A percentile compares a stretch with the other conserved stretches of the same genome.
Conservation (phyloP, 169 alveolate species). For the Plasmodium inui region DNA sequence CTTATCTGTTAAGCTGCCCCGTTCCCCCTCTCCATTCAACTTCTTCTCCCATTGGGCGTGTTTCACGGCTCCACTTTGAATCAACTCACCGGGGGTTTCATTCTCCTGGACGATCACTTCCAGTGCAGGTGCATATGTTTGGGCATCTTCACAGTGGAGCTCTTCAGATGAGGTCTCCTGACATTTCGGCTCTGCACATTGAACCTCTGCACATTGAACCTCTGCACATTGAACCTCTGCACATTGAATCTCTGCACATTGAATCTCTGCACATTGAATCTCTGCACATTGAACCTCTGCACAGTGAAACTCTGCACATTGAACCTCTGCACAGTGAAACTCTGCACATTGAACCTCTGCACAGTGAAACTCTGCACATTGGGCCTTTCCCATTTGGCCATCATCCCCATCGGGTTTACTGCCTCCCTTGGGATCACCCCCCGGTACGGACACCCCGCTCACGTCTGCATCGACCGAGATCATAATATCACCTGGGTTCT, state of each 20-base stretch:
- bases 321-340: too few relatives aligned
- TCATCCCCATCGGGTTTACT: background rate
- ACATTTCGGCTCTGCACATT: too few relatives aligned
- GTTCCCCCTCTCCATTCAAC: background rate
- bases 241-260: too few relatives aligned
- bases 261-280: too few relatives aligned
- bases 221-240: too few relatives aligned
- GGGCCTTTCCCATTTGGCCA: too few relatives aligned
- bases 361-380: too few relatives aligned
- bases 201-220: too few relatives aligned
- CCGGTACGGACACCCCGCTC: background rate
- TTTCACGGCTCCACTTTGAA: background rate
- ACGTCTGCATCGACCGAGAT: background rate
- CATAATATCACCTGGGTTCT: background rate
- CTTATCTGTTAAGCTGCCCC: background rate
- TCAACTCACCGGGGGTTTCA: background rate
- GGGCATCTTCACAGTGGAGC: background rate
- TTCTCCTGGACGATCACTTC: background rate
- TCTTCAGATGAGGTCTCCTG: too few relatives aligned
- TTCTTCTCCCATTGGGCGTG: background rate
- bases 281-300: too few relatives aligned
- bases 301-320: too few relatives aligned
- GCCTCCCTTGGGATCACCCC: background rate
- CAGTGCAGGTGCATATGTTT: background rate
- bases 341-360: too few relatives aligned